A percentile compares a stretch with the other conserved stretches of the same genome.
These are phyloP conservation scores for Solanum neorickii DNA, from an alignment of 257 asterid species.

Conservation along the genomic window DNA sequence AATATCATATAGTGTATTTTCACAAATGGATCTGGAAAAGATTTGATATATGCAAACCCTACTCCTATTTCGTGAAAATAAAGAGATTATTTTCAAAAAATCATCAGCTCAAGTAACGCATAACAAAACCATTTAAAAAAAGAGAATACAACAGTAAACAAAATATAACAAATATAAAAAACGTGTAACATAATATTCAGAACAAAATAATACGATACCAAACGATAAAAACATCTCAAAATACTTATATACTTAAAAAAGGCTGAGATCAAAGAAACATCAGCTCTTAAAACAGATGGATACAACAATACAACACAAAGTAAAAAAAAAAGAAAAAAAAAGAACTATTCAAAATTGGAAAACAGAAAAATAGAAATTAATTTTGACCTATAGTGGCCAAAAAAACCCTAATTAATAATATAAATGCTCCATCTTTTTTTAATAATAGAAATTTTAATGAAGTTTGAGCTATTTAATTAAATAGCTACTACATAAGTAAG, in stretches of 20 bases:
- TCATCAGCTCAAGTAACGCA: neutral
- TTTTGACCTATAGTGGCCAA: constrained; percentile 1
- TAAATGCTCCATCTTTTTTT: neutral
- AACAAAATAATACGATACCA: neutral
- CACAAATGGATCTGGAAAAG: neutral
- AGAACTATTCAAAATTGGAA: neutral
- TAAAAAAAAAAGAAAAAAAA: neutral
- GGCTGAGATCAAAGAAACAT: neutral
- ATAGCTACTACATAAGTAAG: constrained; percentile 44
- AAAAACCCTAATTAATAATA: neutral
- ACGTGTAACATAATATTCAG: neutral
- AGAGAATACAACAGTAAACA: neutral
- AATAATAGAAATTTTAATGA: neutral
- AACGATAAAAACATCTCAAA: neutral
- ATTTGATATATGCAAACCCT: neutral
- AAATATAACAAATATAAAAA: neutral
- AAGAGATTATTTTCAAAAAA: neutral
- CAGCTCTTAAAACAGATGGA: neutral
- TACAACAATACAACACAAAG: neutral
- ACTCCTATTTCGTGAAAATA: neutral
- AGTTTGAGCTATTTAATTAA: neutral
- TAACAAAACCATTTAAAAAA: neutral
- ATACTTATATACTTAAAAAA: neutral
- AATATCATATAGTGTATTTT: neutral
- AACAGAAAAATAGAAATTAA: neutral